These are phyloP conservation scores for Umbilicaria muhlenbergii DNA, from an alignment of 495 filamentous ascomycete genomes.

Conservation along the genomic window DNA sequence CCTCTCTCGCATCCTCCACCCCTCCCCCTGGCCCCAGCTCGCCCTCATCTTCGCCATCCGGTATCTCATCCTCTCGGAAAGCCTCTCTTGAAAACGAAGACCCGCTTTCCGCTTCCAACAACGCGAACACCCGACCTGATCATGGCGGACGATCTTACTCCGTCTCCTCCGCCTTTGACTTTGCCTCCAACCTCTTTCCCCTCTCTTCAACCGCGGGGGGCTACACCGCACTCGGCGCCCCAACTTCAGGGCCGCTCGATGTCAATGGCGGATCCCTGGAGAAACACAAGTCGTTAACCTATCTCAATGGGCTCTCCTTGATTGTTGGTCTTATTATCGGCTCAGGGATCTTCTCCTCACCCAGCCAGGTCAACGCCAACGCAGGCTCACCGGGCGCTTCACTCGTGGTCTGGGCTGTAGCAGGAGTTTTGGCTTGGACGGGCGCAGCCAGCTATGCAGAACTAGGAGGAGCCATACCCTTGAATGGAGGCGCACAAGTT, in stretches of 20 bases:
- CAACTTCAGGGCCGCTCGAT: slow-evolving; percentile 36
- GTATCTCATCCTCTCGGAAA: slow-evolving; percentile 79
- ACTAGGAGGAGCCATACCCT: slow-evolving; percentile 83
- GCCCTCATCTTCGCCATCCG: slow-evolving; percentile 61
- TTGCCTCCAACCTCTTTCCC: slow-evolving; percentile 78
- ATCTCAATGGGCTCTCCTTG: slow-evolving; percentile 79
- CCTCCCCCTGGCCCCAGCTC: slow-evolving; percentile 41
- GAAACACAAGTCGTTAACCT: slow-evolving; percentile 89
- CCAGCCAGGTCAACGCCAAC: slow-evolving; percentile 84
- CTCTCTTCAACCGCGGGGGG: slow-evolving; percentile 70
- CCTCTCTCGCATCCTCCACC: slow-evolving; percentile 77
- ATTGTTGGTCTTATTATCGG: slow-evolving; percentile 91
- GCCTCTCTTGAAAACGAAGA: slow-evolving; percentile 80
- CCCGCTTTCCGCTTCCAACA: slow-evolving; percentile 48
- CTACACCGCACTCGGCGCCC: slow-evolving; percentile 69
- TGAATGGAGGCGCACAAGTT: slow-evolving; percentile 87
- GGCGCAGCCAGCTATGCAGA: slow-evolving; percentile 94
- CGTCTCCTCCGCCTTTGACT: slow-evolving; percentile 86
- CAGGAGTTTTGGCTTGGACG: slow-evolving; percentile 87
- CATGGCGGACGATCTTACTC: slow-evolving; percentile 43
- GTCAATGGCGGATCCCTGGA: slow-evolving; percentile 50
- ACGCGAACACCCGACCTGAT: slow-evolving; percentile 27
- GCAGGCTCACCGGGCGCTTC: slow-evolving; percentile 86
- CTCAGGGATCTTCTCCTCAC: slow-evolving; percentile 93
- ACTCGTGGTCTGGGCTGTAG: slow-evolving; percentile 78